Evolutionary conservation across 176 grass and related monocot genomes (phyloP).

Genomic region (bread wheat (Triticum aestivum)): DNA sequence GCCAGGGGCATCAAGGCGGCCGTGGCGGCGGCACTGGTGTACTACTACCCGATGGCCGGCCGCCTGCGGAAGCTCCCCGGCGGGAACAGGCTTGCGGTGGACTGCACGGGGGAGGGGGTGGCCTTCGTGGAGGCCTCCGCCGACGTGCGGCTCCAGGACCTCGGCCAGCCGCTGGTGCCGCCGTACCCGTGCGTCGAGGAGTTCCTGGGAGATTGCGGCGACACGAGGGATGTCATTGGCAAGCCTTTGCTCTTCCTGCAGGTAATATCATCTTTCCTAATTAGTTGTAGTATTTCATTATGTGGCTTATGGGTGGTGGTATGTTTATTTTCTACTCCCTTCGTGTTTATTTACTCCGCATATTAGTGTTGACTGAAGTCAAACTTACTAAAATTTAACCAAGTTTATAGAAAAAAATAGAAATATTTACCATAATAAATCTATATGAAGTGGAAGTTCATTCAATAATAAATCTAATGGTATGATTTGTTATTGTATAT

Average conservation of each 20-base stretch:
- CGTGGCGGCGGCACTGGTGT: neutral
- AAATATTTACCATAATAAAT: too few species aligned
- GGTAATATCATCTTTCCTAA: neutral
- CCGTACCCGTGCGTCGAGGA: slow-evolving; percentile 1
- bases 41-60: neutral
- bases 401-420: too few species aligned
- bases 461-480: too few species aligned
- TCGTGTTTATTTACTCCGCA: too few species aligned
- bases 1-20: neutral
- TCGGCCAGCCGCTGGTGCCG: neutral
- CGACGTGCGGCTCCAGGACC: neutral
- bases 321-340: too few species aligned
- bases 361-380: too few species aligned
- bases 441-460: too few species aligned
- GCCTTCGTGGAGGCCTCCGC: neutral
- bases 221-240: neutral
- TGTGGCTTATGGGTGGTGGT: too few species aligned
- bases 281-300: too few species aligned
- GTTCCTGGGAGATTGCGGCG: neutral
- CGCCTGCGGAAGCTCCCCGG: neutral
- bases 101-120: neutral
- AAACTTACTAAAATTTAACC: too few species aligned
- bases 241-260: slow-evolving; percentile 7
- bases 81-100: neutral
- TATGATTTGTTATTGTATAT: too few species aligned